Evolutionary conservation across 352 stramenopile species (phyloP), one percentile per base, ranked within the genome.

Genomic region (Pythium myriotylum): DNA sequence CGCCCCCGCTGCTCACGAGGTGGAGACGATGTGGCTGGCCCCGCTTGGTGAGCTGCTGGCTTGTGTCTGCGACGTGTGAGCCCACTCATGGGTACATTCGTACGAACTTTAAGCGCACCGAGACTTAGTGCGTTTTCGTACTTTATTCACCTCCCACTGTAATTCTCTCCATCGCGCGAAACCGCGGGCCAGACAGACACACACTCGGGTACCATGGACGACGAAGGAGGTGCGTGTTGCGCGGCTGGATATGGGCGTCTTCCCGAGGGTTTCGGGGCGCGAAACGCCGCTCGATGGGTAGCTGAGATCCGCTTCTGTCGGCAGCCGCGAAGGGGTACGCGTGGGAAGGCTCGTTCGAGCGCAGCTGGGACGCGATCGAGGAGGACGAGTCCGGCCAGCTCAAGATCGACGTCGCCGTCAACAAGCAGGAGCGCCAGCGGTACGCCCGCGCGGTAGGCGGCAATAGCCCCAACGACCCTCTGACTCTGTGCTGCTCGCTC

Each of bases 311-410:
- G 19, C 7, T 32, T 64, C 33, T 67, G 14, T 54, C 17, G 45
- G 29, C 47, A 66, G 32, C 27, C 65, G 62, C 47, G 19, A 80
- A 76, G 32, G 86, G 84, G 20, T 95, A 95, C 73, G 74, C 84
- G 60, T 95, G 86, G 86, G 86, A 95, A 68, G 84, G 84, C 53
- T 74, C 81, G 46, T 73, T 95, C 26, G 86, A 95, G 75, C 79
- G 86, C 57, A 93, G 84, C 40, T 95, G 86, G 86, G 84, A 95
- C 59, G 81, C 77, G 16, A 93, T 95, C 56, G 77, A 93, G 62
- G 86, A 95, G 60, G 86, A 95, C 55, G 86, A 89, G 50, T 84
- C 71, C 16, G 86, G 86, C 26, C 84, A 89, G 63, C 81, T 94
- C 70, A 91, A 92, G 70, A 78, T 94, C 61, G 57, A 83, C 43